Base-by-base conservation (phyloP, 108 stramenopile genomes). In the Skeletonema costatum region DNA sequence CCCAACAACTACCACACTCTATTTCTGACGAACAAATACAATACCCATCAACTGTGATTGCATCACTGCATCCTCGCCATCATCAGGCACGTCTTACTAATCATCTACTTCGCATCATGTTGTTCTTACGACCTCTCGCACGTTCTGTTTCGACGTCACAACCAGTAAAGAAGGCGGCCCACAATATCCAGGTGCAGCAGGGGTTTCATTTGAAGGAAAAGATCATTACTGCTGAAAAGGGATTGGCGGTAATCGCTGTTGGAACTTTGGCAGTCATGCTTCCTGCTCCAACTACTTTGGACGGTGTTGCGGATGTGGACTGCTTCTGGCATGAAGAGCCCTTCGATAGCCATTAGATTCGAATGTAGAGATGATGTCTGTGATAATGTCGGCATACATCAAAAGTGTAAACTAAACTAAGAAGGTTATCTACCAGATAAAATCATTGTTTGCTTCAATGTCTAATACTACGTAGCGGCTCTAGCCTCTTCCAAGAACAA, bases 241-340 rank as follows among this genome's bases (percentile, higher is more conserved):
- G 70, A 25, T 44, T 78, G 11, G 65, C 77, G 8, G 77, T 78
- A 4, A 32, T 78, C 13, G 64, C 46, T 17, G 35, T 78, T 59
- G 77, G 70, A 32, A 70, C 77, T 11, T 66, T 78, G 70, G 77
- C 75, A 31, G 41, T 76, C 25, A 76, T 76, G 75, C 67, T 76
- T 42, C 75, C 75, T 33, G 58, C 75, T n/a, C 42, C 41, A 42
- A 32, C 39, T 13, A 36, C 65, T 19, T 25, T 68, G 13, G 59
- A 68, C 21, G 73, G 73, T 5, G 35, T 64, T 5, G 46, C 30
- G 2, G 75, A 76, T 35, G 17, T 68, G 29, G 75, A 76, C 35
- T 76, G 75, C 21, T 44, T 68, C 19, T 68, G 67, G 42, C 67
- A 60, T 29, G 75, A 76, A 33, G 75, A 76, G 51, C 75, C 75